Evolutionary conservation across 768 basidiomycete genomes (phyloP).

Genomic region (Tulasnella sp.): DNA sequence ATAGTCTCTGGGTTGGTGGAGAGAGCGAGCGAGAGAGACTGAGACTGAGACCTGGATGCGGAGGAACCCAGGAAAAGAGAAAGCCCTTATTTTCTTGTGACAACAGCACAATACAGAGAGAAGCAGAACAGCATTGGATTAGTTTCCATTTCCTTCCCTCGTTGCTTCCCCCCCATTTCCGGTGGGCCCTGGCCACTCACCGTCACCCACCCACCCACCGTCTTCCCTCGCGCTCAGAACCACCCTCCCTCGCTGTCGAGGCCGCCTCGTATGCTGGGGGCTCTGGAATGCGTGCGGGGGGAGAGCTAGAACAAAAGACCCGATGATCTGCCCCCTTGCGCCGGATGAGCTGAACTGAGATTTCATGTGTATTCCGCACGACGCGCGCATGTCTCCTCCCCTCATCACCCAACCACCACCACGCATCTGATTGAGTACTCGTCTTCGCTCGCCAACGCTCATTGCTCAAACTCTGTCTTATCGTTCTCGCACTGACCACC

Average conservation of each 20-base stretch:
- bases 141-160: background rate
- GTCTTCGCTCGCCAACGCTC: slow-evolving; percentile 4
- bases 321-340: slow-evolving; percentile 28
- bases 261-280: slow-evolving; percentile 9
- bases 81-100: background rate
- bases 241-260: slow-evolving; percentile 8
- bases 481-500: background rate
- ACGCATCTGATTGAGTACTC: slow-evolving; percentile 8
- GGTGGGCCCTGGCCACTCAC: background rate
- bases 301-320: slow-evolving; percentile 22
- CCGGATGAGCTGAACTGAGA: slow-evolving; percentile 31
- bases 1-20: background rate
- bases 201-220: no score
- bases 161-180: slow-evolving; percentile 17
- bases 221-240: background rate
- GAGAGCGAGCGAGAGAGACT: background rate
- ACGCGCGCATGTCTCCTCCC: background rate
- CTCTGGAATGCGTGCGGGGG: slow-evolving; percentile 11
- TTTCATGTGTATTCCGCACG: slow-evolving; percentile 21
- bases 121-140: background rate
- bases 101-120: slow-evolving; percentile 10
- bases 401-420: background rate
- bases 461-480: slow-evolving; percentile 16
- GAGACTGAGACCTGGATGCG: slow-evolving; percentile 17
- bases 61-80: slow-evolving; percentile 27